Base-by-base conservation (phyloP, 169 alveolate species). In the Cryptosporidium viatorum region DNA sequence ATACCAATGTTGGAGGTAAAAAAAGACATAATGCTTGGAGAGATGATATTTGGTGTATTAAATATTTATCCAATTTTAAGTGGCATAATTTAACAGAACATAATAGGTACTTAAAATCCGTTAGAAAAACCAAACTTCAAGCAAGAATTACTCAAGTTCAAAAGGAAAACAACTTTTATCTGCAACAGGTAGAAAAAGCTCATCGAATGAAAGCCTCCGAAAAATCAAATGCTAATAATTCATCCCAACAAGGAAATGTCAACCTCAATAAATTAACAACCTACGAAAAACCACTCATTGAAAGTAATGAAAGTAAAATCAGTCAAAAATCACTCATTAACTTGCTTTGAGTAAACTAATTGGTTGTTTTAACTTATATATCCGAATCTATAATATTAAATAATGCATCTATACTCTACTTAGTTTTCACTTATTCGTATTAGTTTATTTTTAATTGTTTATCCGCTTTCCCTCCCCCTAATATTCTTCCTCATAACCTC, bases 1-100 rank as follows among this genome's bases (percentile, higher is more conserved):
- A 95, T 48, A 94, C 93, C 71, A 92, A 93, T 45, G 93, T 97
- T 23, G 98, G 97, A 37, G 98, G 97, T n/a, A 95, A 94, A 70
- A 96, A 95, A 89, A 91, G 97, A 59, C 97, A 96, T 75, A 94
- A 95, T 55, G 59, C 93, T 52, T 94, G 97, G 94, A 84, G 95
- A 52, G 98, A 97, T 67, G 97, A 95, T 73, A 92, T 95, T 26
- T 96, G 99, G 99, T 95, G 94, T 92, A 92, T 96, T 10, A 94
- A 93, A 86, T 96, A 95, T 91, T 94, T 97, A 35, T 96, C 97
- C 39, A 93, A 93, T 69, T 95, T 95, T 92, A 96, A 96, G 80
- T 97, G 98, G 98, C 93, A 92, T 58, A 85, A 96, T 71, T 89
- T 96, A 52, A 93, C 91, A 48, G 97, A 96, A 73, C 93, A 96